Evolutionary conservation across 2,329 filamentous ascomycete species (phyloP).

Genomic region (Aspergillus brunneoviolaceus): DNA sequence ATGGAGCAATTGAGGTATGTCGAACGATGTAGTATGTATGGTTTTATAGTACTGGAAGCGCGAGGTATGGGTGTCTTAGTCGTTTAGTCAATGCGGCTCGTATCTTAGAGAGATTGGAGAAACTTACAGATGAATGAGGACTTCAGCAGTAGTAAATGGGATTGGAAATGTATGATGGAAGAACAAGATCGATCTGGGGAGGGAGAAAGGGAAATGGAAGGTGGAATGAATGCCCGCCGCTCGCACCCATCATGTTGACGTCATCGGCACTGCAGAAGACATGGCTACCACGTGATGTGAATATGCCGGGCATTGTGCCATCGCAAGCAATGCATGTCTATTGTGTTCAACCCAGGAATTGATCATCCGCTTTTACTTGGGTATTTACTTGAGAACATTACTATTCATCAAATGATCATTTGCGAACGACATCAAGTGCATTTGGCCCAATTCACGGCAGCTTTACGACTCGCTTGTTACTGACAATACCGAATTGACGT

Average conservation of each 20-base stretch:
- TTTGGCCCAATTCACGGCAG: no score
- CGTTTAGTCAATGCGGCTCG: not conserved
- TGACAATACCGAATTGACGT: no score
- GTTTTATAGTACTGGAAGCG: not conserved
- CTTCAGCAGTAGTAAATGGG: not conserved
- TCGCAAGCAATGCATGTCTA: not conserved
- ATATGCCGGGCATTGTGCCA: no score
- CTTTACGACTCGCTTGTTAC: no score
- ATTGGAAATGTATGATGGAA: not conserved
- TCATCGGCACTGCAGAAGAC: slow-evolving; percentile 14
- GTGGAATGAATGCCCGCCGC: not conserved
- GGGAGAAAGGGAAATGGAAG: not conserved
- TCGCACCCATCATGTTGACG: slow-evolving; percentile 27
- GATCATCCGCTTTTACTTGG: no score
- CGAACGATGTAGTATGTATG: not conserved
- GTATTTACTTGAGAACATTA: no score
- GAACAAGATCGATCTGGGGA: not conserved
- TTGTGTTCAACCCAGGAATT: no score
- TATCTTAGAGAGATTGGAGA: not conserved
- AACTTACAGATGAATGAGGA: not conserved
- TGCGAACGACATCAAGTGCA: not conserved
- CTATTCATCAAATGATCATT: not conserved
- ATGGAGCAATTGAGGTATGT: no score
- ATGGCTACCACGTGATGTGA: not conserved
- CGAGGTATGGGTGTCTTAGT: not conserved